A percentile compares a stretch with the other conserved stretches of the same genome.
Conservation (phyloP, 306 rosid genomes). For the Vigna angularis region DNA sequence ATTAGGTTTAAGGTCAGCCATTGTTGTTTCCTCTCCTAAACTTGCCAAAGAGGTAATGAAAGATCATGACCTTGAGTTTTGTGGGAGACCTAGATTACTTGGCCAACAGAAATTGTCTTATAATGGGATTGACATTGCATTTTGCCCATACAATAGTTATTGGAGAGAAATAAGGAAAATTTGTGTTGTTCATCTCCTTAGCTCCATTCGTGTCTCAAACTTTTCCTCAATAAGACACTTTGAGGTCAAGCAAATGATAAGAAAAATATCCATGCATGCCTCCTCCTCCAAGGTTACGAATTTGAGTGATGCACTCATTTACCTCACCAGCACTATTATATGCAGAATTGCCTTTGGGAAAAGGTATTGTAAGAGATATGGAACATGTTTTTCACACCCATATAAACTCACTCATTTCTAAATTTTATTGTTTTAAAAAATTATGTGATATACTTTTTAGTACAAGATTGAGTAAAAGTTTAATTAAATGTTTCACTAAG, state of each 20-base stretch:
- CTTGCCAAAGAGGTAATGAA: conserved; percentile 26
- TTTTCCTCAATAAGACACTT: conserved; percentile 22
- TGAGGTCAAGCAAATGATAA: conserved; percentile 33
- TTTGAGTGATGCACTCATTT: conserved; percentile 17
- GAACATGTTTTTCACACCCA: no score
- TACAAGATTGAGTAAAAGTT: no score
- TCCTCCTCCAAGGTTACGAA: background rate
- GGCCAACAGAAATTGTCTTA: conserved; percentile 39
- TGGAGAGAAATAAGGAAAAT: conserved; percentile 56
- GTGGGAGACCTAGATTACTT: conserved; percentile 33
- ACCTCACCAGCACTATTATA: conserved; percentile 36
- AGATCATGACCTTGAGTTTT: conserved; percentile 29
- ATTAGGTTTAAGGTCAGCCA: conserved; percentile 36
- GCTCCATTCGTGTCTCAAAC: conserved; percentile 7
- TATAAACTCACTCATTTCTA: no score
- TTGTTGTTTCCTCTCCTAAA: conserved; percentile 34
- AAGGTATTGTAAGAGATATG: background rate
- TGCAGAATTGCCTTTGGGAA: conserved; percentile 57
- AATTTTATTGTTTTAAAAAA: no score
- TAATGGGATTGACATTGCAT: conserved; percentile 43
- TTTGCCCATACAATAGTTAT: conserved; percentile 43
- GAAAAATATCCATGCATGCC: conserved; percentile 14
- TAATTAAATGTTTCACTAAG: no score
- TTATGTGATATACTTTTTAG: no score
- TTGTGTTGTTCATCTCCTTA: conserved; percentile 45